Percentiles rank a stretch among this genome's conserved stretches.
Conservation (phyloP, 345 rosid species). For the Pseudoturritis turrita region DNA sequence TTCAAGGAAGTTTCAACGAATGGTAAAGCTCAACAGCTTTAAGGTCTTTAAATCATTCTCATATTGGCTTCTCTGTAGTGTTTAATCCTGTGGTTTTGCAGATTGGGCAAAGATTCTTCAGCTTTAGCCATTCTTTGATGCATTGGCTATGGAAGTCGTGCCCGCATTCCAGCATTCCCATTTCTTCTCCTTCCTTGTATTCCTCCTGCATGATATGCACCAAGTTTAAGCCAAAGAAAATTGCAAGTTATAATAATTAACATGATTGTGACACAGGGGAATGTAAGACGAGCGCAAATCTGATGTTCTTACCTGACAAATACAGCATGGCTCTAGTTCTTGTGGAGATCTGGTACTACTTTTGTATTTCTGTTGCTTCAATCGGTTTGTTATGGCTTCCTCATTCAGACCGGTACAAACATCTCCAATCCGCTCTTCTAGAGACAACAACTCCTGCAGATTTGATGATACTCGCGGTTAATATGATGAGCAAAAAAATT, state of each 20-base stretch:
- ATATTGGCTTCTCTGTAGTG: conserved; percentile 32
- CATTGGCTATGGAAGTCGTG: conserved; percentile 71
- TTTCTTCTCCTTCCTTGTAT: conserved; percentile 53
- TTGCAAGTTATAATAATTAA: neutral
- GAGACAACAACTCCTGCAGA: conserved; percentile 71
- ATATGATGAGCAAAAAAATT: neutral
- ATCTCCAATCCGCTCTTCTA: conserved; percentile 90
- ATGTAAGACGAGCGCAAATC: neutral
- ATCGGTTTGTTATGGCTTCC: conserved; percentile 44
- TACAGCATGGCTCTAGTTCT: conserved; percentile 81
- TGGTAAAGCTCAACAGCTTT: conserved; percentile 9
- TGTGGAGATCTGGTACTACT: conserved; percentile 5
- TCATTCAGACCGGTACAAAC: conserved; percentile 84
- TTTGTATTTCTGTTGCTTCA: conserved; percentile 47
- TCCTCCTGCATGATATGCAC: conserved; percentile 53
- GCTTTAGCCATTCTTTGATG: conserved; percentile 75
- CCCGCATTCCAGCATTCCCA: conserved; percentile 72
- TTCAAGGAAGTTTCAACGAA: neutral
- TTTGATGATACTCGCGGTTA: neutral
- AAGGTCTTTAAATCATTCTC: neutral
- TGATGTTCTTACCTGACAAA: conserved; percentile 63
- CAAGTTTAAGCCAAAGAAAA: neutral
- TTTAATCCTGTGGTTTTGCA: conserved; percentile 72
- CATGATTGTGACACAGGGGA: neutral
- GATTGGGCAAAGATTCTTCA: conserved; percentile 81